phyloP scores from a whole-genome alignment of 2,329 filamentous ascomycete genomes.

The Ophiostoma himal-ulmi region DNA sequence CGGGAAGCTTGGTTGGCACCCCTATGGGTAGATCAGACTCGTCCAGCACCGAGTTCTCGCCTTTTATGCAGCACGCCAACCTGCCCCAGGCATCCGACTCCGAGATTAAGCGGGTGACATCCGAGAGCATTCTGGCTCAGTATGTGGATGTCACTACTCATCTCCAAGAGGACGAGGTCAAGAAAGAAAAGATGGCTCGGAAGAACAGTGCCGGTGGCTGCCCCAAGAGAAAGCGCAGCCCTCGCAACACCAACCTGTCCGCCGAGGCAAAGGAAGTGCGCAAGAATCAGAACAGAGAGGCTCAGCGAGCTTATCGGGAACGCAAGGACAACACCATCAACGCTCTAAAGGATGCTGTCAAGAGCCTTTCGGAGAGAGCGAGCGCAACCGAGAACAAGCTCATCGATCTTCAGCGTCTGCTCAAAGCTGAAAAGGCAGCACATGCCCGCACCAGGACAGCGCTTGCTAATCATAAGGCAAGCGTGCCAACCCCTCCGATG shows the following conservation, averaged over 20 bases:
- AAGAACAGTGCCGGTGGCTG: neutral
- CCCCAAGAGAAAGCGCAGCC: neutral
- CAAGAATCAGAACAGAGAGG: neutral
- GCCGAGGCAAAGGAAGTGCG: neutral
- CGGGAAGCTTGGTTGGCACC: neutral
- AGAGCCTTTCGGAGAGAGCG: neutral
- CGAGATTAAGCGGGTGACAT: neutral
- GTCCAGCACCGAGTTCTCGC: neutral
- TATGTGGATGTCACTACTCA: neutral
- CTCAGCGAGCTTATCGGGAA: neutral
- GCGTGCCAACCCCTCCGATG: too few relatives aligned
- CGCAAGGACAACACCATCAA: neutral
- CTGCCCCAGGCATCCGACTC: too few relatives aligned
- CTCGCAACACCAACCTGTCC: neutral
- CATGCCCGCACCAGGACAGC: too few relatives aligned
- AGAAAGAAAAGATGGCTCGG: neutral
- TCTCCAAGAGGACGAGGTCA: neutral
- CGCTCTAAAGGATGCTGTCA: neutral
- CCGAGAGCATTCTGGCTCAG: neutral
- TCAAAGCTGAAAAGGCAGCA: too few relatives aligned
- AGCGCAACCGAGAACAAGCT: neutral
- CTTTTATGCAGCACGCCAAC: neutral
- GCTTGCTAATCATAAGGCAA: too few relatives aligned
- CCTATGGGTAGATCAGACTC: neutral
- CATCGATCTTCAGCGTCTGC: neutral